Evolutionary conservation across 306 rosid genomes (phyloP), one percentile per base, ranked within the genome.

Genomic region (Corylus americana): DNA sequence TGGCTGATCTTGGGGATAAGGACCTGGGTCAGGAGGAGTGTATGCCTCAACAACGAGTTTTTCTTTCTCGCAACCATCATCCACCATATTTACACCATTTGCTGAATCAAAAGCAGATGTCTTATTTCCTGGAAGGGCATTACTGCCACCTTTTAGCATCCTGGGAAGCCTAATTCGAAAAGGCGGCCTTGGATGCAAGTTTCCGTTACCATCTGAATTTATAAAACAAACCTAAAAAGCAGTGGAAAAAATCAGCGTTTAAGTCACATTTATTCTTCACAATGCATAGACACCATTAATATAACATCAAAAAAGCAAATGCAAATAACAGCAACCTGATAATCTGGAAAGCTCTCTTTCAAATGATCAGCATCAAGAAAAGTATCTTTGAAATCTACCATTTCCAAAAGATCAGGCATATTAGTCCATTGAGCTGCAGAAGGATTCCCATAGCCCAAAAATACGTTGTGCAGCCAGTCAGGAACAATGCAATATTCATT

Each of bases 1-100:
- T 48, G 98, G 97, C 83, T 91, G 99, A 87, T 95, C 98, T 84
- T 95, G 98, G 80, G 99, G 99, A 89, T 95, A 93, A 76, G 99
- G 99, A 70, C 98, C 99, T 6, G 97, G 96, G 77, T 93, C 98
- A 66, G 96, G 97, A 62, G 98, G 98, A 37, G 94, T 91, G 78
- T 95, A 92, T 49, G 93, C 87, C 91, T 95, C 97, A 55, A 95
- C 87, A 64, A 82, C 42, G 55, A 95, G 88, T 64, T 84, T 73
- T 81, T 95, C 92, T 84, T 85, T 91, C 89, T 75, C 84, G 78
- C 53, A 29, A 85, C 79, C 81, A 11, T 83, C 87, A 87, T 86
- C 89, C 48, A 29, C 86, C 81, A 42, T 64, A 51, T 77, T 72
- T 62, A 53, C 82, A 75, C 74, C 86, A 77, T 85, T 86, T 66